Evolutionary conservation across 495 filamentous ascomycete species (phyloP).

Genomic region (Acidomyces sp.): DNA sequence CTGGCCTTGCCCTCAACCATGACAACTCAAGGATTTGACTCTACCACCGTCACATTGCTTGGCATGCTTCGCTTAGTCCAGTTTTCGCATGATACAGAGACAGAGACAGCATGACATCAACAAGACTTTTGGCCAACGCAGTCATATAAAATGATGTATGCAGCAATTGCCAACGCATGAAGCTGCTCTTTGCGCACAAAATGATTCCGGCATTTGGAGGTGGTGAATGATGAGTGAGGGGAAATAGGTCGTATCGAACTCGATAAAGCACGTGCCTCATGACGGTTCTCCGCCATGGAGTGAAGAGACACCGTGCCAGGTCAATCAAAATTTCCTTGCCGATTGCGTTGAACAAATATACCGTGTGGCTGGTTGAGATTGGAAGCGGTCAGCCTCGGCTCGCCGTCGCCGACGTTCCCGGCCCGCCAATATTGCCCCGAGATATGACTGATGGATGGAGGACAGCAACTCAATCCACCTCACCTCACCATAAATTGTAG

Average conservation of each 20-base stretch:
- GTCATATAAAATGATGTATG: constrained; percentile 6
- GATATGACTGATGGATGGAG: too few species aligned
- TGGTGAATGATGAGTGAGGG: not conserved
- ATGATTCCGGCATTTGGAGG: constrained; percentile 17
- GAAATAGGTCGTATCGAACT: not conserved
- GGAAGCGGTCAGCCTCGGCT: too few species aligned
- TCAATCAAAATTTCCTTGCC: too few species aligned
- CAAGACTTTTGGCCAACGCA: not conserved
- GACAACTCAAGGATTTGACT: constrained; percentile 11
- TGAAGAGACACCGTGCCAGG: not conserved
- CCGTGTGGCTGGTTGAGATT: too few species aligned
- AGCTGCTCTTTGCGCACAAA: constrained; percentile 13
- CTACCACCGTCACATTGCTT: constrained; percentile 9
- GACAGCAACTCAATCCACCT: too few species aligned
- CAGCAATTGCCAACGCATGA: constrained; percentile 8
- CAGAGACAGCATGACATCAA: constrained; percentile 16
- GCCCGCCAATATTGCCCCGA: too few species aligned
- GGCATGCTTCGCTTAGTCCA: constrained; percentile 12
- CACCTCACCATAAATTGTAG: too few species aligned
- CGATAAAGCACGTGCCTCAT: not conserved
- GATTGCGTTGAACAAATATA: too few species aligned
- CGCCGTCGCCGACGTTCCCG: too few species aligned
- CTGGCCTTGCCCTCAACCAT: constrained; percentile 4
- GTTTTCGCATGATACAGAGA: constrained; percentile 17
- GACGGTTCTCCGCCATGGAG: not conserved